phyloP scores from a whole-genome alignment of 2,329 filamentous ascomycete genomes.

The Colletotrichum tofieldiae region DNA sequence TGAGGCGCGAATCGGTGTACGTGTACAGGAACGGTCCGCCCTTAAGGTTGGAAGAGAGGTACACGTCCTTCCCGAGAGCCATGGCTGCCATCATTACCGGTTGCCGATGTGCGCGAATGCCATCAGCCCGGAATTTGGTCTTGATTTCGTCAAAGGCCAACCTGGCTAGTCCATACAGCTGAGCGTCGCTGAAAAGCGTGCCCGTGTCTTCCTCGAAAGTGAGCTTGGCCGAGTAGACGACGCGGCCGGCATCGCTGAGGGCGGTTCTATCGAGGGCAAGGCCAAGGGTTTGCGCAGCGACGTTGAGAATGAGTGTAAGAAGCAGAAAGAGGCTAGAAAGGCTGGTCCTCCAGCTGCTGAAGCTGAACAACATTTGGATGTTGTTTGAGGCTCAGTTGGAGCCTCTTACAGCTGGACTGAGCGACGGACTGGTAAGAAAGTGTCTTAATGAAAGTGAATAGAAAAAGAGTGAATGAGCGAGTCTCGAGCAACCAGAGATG shows the following conservation, averaged over 20 bases:
- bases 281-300: neutral
- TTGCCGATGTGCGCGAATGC: neutral
- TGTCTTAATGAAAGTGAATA: neutral
- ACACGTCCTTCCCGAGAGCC: constrained; percentile 2
- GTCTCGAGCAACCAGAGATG: neutral
- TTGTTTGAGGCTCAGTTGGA: neutral
- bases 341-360: neutral
- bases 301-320: neutral
- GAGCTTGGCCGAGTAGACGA: constrained; percentile 2
- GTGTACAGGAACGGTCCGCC: neutral
- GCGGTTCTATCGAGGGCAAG: neutral
- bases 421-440: neutral
- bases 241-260: neutral
- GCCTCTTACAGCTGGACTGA: neutral
- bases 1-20: neutral
- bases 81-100: constrained; percentile 13
- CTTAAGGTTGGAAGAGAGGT: neutral
- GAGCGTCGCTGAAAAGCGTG: neutral
- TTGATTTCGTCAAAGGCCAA: neutral
- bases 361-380: neutral
- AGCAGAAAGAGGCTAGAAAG: neutral
- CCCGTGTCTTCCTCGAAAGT: neutral
- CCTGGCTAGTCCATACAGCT: neutral
- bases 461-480: neutral
- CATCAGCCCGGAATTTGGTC: neutral